Base-by-base conservation (phyloP, 768 basidiomycete genomes). In the Saitozyma sp. region DNA sequence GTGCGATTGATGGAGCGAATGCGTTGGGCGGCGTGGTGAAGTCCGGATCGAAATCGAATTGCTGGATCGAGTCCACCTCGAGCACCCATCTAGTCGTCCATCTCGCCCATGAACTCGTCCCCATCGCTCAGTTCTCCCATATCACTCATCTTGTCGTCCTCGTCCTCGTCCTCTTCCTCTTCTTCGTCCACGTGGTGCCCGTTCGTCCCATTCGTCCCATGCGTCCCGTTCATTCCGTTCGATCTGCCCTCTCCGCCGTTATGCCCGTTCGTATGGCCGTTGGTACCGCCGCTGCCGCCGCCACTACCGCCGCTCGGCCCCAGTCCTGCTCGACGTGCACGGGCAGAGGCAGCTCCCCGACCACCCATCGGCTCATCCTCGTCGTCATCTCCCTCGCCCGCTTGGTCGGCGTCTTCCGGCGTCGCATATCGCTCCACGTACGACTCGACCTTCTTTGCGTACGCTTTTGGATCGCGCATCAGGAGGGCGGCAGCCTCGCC, bases 401-500 rank as follows among this genome's bases (percentile, higher is more conserved):
- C 85, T 38, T 88, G 89, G 67, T 95, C 92, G 7, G 89, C 87
- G 37, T 87, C 89, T 75, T 91, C 92, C 81, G 91, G 89, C 43
- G 89, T 94, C 13, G 96, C 96, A 73, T 86, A 99, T 57, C 91
- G 85, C 70, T 91, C 88, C n/a, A 98, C 95, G 75, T 98, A 98
- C 72, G 96, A 93, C 82, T 92, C 92, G 60, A 99, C 94, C 78
- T 91, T 95, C 20, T 84, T 85, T 67, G 95, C 92, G 73, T 99
- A 99, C 66, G 92, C 89, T 79, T 94, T 92, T 41, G 93, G 93
- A 77, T 98, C 94, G 38, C 95, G 89, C 91, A 98, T 93, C 65
- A 98, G 85, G 43, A 99, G 83, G 1, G 95, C 92, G 9, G 96
- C 96, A 17, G 96, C 96, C 81, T 99, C 96, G 41, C 95, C 95